Conservation (phyloP, 805 yeast genomes). For the Saturnispora kantuleensis region DNA sequence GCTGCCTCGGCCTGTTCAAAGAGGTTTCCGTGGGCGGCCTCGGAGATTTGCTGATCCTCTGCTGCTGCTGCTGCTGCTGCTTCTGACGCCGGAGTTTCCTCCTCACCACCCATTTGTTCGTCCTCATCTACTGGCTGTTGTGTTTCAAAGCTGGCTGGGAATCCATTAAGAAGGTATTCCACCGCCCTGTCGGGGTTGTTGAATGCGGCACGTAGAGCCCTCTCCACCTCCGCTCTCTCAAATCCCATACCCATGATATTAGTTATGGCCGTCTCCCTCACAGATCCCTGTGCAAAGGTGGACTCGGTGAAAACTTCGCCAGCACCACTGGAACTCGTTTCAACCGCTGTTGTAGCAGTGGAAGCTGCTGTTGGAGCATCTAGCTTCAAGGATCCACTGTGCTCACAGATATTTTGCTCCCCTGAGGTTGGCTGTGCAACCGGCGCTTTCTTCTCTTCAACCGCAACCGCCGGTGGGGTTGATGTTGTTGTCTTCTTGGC, state of each 20-base stretch:
- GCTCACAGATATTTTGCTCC: conserved; percentile 19
- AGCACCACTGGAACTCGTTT: conserved; percentile 15
- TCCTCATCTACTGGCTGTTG: conserved; percentile 16
- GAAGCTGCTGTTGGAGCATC: conserved; percentile 17
- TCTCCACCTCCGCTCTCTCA: conserved; percentile 75
- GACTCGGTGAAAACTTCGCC: conserved; percentile 28
- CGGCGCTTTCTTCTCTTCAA: conserved; percentile 15
- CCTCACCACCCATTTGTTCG: conserved; percentile 13
- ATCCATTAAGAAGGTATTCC: conserved; percentile 83
- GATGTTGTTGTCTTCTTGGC: conserved; percentile 29
- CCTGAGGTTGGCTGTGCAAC: conserved; percentile 16
- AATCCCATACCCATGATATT: conserved; percentile 96
- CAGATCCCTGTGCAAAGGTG: conserved; percentile 67
- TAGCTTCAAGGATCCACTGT: conserved; percentile 18
- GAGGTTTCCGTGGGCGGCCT: conserved; percentile 30
- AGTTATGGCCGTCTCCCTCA: conserved; percentile 66
- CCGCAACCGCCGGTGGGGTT: conserved; percentile 18
- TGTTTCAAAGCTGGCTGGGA: conserved; percentile 25
- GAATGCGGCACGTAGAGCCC: conserved; percentile 89
- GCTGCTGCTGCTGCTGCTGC: conserved; percentile 26
- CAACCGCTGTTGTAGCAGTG: conserved; percentile 4
- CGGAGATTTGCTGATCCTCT: conserved; percentile 27
- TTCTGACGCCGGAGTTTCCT: conserved; percentile 21
- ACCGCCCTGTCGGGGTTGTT: conserved; percentile 98
- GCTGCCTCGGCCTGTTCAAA: conserved; percentile 44